phyloP scores from a whole-genome alignment of 257 asterid species.

The Primulina tabacum region DNA sequence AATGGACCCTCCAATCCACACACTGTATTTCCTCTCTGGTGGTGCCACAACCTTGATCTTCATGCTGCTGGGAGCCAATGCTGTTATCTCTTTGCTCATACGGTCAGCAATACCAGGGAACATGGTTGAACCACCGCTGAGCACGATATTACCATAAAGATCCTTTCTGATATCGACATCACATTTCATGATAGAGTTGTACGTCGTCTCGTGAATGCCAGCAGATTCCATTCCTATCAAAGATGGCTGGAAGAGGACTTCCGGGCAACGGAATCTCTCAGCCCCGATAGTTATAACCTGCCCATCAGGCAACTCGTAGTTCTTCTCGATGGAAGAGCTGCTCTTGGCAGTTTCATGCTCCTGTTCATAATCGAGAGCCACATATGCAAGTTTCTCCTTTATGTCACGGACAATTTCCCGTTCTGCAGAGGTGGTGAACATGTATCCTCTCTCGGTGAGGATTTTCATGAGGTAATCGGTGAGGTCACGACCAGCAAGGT shows the following conservation, averaged over 20 bases:
- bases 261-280: slow-evolving; percentile 39
- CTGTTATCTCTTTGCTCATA: slow-evolving; percentile 35
- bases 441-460: slow-evolving; percentile 40
- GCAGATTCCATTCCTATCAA: slow-evolving; percentile 35
- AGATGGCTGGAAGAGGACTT: slow-evolving; percentile 34
- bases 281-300: slow-evolving; percentile 33
- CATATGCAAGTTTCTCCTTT: slow-evolving; percentile 37
- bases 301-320: slow-evolving; percentile 33
- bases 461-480: slow-evolving; percentile 38
- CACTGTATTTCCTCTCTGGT: slow-evolving; percentile 35
- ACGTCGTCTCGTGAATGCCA: slow-evolving; percentile 35
- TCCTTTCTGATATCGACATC: slow-evolving; percentile 35
- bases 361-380: slow-evolving; percentile 35
- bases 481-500: slow-evolving; percentile 37
- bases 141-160: slow-evolving; percentile 30
- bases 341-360: slow-evolving; percentile 32
- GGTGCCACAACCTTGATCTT: slow-evolving; percentile 34
- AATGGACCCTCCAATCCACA: slow-evolving; percentile 35
- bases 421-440: slow-evolving; percentile 37
- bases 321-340: slow-evolving; percentile 34
- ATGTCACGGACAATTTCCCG: slow-evolving; percentile 40
- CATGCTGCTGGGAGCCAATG: slow-evolving; percentile 37
- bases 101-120: slow-evolving; percentile 33
- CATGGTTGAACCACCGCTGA: slow-evolving; percentile 37
- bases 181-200: slow-evolving; percentile 34